These are phyloP conservation scores for Citrus cavaleriei DNA, from an alignment of 345 rosid genomes.

Conservation along the genomic window DNA sequence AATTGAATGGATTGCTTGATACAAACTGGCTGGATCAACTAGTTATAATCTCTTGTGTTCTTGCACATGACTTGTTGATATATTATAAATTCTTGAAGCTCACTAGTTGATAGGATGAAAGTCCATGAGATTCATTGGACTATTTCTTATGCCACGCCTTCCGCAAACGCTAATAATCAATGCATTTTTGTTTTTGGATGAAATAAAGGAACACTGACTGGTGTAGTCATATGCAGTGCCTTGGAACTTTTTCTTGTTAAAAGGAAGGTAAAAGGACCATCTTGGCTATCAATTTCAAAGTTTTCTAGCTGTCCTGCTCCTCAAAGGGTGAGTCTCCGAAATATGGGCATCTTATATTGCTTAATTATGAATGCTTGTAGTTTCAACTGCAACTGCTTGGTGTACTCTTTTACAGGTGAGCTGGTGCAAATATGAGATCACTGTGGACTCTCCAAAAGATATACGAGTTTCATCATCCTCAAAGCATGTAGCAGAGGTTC, in stretches of 20 bases:
- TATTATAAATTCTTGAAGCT: background rate
- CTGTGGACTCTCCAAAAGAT: conserved; percentile 65
- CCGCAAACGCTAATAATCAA: background rate
- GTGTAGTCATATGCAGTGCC: conserved; percentile 57
- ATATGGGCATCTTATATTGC: background rate
- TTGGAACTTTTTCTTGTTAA: conserved; percentile 92
- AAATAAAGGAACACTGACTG: conserved; percentile 1
- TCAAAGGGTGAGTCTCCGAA: conserved; percentile 58
- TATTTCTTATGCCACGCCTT: background rate
- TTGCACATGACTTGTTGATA: background rate
- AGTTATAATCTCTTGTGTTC: background rate
- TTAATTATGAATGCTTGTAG: conserved; percentile 6
- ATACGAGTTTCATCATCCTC: conserved; percentile 50
- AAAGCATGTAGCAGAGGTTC: conserved; percentile 48
- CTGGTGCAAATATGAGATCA: conserved; percentile 96
- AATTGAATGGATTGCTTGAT: conserved; percentile 3
- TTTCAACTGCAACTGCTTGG: conserved; percentile 20
- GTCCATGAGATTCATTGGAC: background rate
- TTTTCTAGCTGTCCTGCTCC: conserved; percentile 66
- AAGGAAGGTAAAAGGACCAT: conserved; percentile 88
- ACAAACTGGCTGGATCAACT: background rate
- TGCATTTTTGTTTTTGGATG: background rate
- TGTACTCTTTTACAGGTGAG: conserved; percentile 61
- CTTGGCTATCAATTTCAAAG: conserved; percentile 82
- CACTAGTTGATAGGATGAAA: background rate